Base-by-base conservation (phyloP, 306 rosid genomes). In the Erythrophleum fordii region DNA sequence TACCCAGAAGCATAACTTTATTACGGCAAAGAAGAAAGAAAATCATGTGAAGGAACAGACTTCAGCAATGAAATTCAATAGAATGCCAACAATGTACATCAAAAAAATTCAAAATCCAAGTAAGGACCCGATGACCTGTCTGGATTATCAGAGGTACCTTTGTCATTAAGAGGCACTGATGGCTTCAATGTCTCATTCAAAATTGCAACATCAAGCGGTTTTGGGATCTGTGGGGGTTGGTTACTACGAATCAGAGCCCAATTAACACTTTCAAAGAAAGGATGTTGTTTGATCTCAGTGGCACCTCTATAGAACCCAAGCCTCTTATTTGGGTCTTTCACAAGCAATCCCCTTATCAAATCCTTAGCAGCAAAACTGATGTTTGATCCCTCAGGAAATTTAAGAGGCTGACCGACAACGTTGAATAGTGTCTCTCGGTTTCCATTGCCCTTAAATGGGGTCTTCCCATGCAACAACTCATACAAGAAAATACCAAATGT, bases 91-190 rank as follows among this genome's bases (percentile, higher is more conserved):
- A 71, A 71, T 72, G 74, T 61, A 67, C 61, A 55, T 44, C 72
- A 88, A 81, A 88, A 88, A 62, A 88, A 88, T 59, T 88, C 92
- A 53, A 88, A 88, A 68, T 88, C 92, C 78, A 88, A 83, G 80
- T 86, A 88, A 39, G 87, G 85, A 83, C 86, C 83, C 11, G 89
- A 86, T 8, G 84, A 81, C 45, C 83, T 86, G 67, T 85, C 18
- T 14, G 52, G 0, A 12, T 12, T 76, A 25, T 88, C 89, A 3
- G 86, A 41, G 39, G 86, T 68, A 58, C 73, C 80, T 76, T 85
- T 78, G 69, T 78, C 77, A 26, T 70, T 77, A 25, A 65, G 72
- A 73, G 87, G 80, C 59, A 62, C 61, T 3, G 87, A 61, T 3
- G 86, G 26, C 72, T 81, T 83, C 55, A 77, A 55, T 37, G 84